Conservation (phyloP, 139 green algal genomes). For the Closterium sp. region DNA sequence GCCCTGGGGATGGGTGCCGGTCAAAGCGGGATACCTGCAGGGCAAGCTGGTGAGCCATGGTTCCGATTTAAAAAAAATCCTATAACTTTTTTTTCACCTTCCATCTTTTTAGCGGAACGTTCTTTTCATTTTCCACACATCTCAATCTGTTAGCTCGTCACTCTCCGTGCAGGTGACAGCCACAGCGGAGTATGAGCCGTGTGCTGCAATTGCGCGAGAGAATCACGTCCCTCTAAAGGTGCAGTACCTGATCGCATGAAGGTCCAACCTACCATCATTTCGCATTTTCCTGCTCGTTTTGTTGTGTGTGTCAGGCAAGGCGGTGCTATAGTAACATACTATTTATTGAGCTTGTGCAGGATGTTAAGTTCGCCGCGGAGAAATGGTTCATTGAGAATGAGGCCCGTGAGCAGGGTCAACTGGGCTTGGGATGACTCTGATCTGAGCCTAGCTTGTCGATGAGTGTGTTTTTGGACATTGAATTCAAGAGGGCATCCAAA, state of each 20-base stretch:
- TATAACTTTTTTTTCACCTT: neutral
- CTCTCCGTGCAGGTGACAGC: conserved; percentile 12
- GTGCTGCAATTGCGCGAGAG: conserved; percentile 8
- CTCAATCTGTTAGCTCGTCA: too few relatives aligned
- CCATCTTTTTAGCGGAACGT: too few relatives aligned
- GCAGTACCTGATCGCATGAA: too few relatives aligned
- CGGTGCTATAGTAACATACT: neutral
- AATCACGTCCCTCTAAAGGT: conserved; percentile 32
- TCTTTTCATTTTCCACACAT: too few relatives aligned
- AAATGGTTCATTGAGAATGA: neutral
- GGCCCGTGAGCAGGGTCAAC: neutral
- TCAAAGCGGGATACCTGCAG: conserved; percentile 21
- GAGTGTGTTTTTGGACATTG: too few relatives aligned
- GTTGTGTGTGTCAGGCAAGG: neutral
- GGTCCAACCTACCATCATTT: too few relatives aligned
- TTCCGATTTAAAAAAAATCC: too few relatives aligned
- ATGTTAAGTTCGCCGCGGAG: neutral
- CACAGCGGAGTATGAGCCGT: conserved; percentile 29
- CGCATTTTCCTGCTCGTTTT: too few relatives aligned
- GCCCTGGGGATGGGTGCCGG: conserved; percentile 14
- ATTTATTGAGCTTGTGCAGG: neutral
- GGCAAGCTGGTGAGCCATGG: conserved; percentile 10
- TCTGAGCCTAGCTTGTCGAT: too few relatives aligned
- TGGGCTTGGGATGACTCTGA: neutral
- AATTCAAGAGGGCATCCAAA: too few relatives aligned